Base-by-base conservation (phyloP, 179 eudicot genomes). In the Vitellaria paradoxa region DNA sequence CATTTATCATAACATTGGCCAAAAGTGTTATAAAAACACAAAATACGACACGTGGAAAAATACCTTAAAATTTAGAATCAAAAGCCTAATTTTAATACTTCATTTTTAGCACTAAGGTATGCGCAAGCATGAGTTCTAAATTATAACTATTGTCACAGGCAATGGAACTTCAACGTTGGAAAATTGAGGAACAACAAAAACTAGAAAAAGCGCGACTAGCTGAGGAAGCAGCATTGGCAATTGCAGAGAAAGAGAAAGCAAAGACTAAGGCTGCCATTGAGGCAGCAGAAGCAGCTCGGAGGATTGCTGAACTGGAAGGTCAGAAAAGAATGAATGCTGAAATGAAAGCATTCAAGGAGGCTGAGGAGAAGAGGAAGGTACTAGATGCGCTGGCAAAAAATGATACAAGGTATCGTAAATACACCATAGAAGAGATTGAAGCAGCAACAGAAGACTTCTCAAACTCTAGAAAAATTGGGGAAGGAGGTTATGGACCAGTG, bases 401-500 rank as follows among this genome's bases (percentile, higher is more conserved):
- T 69, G 88, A 88, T 52, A 57, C 66, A 42, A 79, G 88, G 60
- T 88, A 88, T 68, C 85, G 89, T 10, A 88, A 72, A 76, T 88
- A 88, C 80, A n/a, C 68, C 7, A 88, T 88, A 21, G 91, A 83
- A 53, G 89, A 88, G 80, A 86, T 88, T 45, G 91, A 88, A 85
- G 55, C 76, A 21, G 91, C 91, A 15, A 88, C 88, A 0, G 88
- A 86, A 7, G 65, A 76, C 78, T 88, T 88, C 49, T 37, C 85
- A 23, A 77, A 75, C 4, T 68, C 84, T 2, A 78, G 84, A 8
- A 88, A 88, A 80, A 85, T 88, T 47, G 91, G 91, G 14, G 89
- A 88, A 82, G 91, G 91, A 20, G 91, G 91, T 61, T 88, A 88
- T 74, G 91, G 89, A 23, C 91, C 91, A 7, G 91, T 88, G 6